Conservation (phyloP, 2,329 filamentous ascomycete genomes). For the Graphilbum ipis-grandicollis region DNA sequence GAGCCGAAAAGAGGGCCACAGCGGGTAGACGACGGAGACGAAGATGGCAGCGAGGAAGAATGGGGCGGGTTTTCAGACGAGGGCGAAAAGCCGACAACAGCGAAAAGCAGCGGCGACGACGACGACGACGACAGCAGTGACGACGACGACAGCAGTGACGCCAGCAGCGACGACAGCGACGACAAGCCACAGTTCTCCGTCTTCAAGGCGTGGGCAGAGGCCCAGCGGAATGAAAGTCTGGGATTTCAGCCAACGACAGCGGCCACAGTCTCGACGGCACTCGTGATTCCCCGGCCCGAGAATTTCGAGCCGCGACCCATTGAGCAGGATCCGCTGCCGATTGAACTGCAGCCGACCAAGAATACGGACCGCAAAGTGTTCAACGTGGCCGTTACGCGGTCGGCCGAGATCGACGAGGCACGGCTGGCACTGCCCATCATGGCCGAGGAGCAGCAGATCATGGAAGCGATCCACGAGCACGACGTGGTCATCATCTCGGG, state of each 20-base stretch:
- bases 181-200: constrained; percentile 29
- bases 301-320: constrained; percentile 50
- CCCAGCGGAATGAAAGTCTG: constrained; percentile 69
- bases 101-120: constrained; percentile 18
- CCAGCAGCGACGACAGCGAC: constrained; percentile 16
- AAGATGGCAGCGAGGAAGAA: constrained; percentile 26
- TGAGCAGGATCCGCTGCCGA: constrained; percentile 54
- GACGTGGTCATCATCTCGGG: constrained; percentile 83
- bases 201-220: constrained; percentile 87
- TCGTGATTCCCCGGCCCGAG: constrained; percentile 35
- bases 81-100: constrained; percentile 7
- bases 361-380: constrained; percentile 54
- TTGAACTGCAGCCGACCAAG: constrained; percentile 44
- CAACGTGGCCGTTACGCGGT: constrained; percentile 53
- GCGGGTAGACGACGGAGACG: constrained; percentile 23
- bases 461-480: constrained; percentile 93
- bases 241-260: constrained; percentile 36
- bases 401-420: constrained; percentile 57
- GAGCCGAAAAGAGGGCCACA: constrained; percentile 31
- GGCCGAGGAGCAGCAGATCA: constrained; percentile 88
- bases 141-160: constrained; percentile 15
- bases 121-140: constrained; percentile 13
- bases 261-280: constrained; percentile 16
- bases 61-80: constrained; percentile 45
- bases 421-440: constrained; percentile 76